Base-by-base conservation (phyloP, 208 protist species). In the Leptomonas seymouri region DNA sequence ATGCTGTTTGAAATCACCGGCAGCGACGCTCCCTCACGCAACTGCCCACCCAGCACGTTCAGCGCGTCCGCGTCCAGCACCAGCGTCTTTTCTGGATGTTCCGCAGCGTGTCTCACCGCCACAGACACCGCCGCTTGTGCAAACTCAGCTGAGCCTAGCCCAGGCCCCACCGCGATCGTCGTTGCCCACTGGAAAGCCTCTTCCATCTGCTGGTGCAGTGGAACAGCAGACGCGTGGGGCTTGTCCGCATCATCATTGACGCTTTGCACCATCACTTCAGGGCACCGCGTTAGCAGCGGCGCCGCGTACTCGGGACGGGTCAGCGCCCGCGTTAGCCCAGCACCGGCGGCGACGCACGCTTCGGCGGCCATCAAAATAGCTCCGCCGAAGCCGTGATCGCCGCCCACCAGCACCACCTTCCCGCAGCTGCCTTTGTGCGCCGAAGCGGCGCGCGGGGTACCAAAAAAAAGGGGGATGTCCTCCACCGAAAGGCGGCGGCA, bases 361-460 rank as follows among this genome's bases (percentile, higher is more conserved):
- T 96, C 91, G 20, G 91, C 87, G 0, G 91, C 65, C 88, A 96
- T 87, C 16, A 93, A 46, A 73, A 90, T 86, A 2, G 91, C 87
- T 3, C 91, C 91, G 49, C 91, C 91, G 46, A 70, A 87, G 53
- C 86, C 85, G 58, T 58, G 48, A 39, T 90, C 88, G 23, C 91
- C 91, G 39, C 91, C 91, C 34, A 93, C 63, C 60, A 96, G 74
- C 2, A 91, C 31, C 0, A 93, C 67, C 64, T 78, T 85, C 0
- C 91, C 88, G 54, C 87, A 87, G 30, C 54, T 66, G 20, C 87
- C 91, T 60, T 96, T 96, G 68, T 96, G 84, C 31, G 86, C 56
- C 4, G 54, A 79, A 0, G 71, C 60, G 2, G 69, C 11, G 4
- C 82, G 80, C 20, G 71, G 74, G 0, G 63, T 15, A 9, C 67